phyloP scores from a whole-genome alignment of 129 eudicot species.

The Escallonia rubra region DNA sequence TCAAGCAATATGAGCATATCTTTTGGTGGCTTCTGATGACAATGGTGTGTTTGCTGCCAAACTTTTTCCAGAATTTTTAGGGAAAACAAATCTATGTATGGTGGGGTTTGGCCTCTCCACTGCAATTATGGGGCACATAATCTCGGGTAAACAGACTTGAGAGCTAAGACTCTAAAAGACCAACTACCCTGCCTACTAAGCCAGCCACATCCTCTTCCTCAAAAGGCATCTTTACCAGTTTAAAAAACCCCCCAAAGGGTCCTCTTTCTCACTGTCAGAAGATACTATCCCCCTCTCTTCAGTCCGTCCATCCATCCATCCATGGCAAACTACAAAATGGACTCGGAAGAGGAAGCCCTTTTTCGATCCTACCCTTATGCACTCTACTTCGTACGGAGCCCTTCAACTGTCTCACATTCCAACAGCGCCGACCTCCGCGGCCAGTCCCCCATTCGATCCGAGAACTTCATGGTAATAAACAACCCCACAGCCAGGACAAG shows the following conservation, averaged over 20 bases:
- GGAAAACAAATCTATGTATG: too few relatives aligned
- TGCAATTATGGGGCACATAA: neutral
- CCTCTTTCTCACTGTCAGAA: neutral
- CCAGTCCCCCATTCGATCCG: constrained; percentile 14
- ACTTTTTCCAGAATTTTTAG: neutral
- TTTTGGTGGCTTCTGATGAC: too few relatives aligned
- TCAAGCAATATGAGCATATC: too few relatives aligned
- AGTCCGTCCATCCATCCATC: neutral
- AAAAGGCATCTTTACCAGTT: constrained; percentile 1
- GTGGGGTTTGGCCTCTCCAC: too few relatives aligned
- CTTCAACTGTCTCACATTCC: constrained; percentile 40
- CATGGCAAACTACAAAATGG: constrained; percentile 28
- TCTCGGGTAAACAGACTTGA: neutral
- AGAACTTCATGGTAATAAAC: neutral
- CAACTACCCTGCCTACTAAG: neutral
- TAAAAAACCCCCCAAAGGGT: constrained; percentile 22
- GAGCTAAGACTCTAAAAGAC: neutral
- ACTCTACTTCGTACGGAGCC: constrained; percentile 71
- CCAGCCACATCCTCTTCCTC: neutral
- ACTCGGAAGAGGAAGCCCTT: constrained; percentile 63
- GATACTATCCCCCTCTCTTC: neutral
- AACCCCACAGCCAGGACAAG: neutral
- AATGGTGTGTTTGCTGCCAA: neutral
- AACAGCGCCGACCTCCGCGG: constrained; percentile 20
- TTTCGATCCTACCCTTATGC: constrained; percentile 46